Base-by-base conservation (phyloP, 2,329 filamentous ascomycete genomes). In the Furcasterigmium furcatum region DNA sequence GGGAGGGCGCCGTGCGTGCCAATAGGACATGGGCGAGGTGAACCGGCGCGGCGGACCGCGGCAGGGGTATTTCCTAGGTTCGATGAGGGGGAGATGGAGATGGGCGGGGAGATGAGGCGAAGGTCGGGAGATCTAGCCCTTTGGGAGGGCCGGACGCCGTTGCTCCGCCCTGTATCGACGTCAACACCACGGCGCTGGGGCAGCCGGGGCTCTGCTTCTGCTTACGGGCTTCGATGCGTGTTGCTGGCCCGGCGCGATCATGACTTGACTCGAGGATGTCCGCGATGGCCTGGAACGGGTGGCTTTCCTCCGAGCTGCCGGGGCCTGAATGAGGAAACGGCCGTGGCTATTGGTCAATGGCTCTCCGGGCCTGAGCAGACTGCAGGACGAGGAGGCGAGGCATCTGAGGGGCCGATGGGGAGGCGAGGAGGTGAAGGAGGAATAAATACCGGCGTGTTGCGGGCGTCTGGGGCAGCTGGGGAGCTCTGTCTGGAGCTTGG, bases 31-130 rank as follows among this genome's bases (percentile, higher is more conserved):
- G 39, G 25, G 29, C 4, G 34, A 36, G 10, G 19, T 27, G 40
- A 34, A 42, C 40, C 40, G 40, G 40, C 40, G 40, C 40, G 40
- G 40, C 40, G 40, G 40, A 42, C 40, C 40, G 40, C 19, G 27
- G 20, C 40, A 42, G 40, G 40, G 40, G 40, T 42, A 14, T 19
- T 19, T 18, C 22, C 5, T 29, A 19, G 25, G 16, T n/a, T n/a
- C n/a, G n/a, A n/a, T n/a, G n/a, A n/a, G n/a, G n/a, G n/a, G n/a
- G n/a, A n/a, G n/a, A n/a, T 27, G 24, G 12, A 16, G 34, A 16
- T 14, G n/a, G 19, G 34, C n/a, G n/a, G n/a, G n/a, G 16, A 36
- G n/a, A 36, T 16, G 34, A 9, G 34, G 34, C 18, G 34, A 9
- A 16, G 27, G 16, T 27, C 40, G 40, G 40, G 40, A 34, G 40